Conservation (phyloP, 176 grass and related monocot species). For the Musa beccarii region DNA sequence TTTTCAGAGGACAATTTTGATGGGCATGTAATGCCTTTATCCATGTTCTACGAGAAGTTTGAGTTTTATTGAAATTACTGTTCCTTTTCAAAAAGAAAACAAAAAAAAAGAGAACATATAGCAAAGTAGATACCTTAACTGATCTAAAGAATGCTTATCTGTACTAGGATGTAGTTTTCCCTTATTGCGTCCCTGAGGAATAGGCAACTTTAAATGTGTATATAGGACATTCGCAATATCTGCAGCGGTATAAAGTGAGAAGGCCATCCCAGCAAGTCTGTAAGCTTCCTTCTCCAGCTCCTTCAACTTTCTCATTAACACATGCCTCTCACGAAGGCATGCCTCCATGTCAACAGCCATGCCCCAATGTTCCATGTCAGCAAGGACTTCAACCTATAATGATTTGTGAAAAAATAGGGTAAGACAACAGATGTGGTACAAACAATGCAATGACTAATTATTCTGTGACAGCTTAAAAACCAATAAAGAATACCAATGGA, state of each 20-base stretch:
- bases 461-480: not conserved
- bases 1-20: no score
- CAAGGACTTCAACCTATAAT: conserved; percentile 75
- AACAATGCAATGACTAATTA: not conserved
- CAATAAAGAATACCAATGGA: conserved; percentile 55
- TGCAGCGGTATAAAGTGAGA: conserved; percentile 72
- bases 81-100: not conserved
- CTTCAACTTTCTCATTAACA: conserved; percentile 79
- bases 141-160: conserved; percentile 66
- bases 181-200: conserved; percentile 59
- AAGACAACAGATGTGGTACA: not conserved
- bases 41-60: not conserved
- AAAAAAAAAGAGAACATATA: not conserved
- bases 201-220: conserved; percentile 69
- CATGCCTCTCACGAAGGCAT: conserved; percentile 60
- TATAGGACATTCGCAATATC: conserved; percentile 87
- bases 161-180: conserved; percentile 94
- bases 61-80: not conserved
- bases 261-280: conserved; percentile 61
- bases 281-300: conserved; percentile 83
- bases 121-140: conserved; percentile 48
- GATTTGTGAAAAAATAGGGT: not conserved
- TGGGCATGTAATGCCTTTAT: no score
- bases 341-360: conserved; percentile 91
- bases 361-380: conserved; percentile 92